Percentiles rank a stretch among this genome's conserved stretches.
phyloP scores from a whole-genome alignment of 2,329 filamentous ascomycete species.

The Fusarium solani-melongenae region DNA sequence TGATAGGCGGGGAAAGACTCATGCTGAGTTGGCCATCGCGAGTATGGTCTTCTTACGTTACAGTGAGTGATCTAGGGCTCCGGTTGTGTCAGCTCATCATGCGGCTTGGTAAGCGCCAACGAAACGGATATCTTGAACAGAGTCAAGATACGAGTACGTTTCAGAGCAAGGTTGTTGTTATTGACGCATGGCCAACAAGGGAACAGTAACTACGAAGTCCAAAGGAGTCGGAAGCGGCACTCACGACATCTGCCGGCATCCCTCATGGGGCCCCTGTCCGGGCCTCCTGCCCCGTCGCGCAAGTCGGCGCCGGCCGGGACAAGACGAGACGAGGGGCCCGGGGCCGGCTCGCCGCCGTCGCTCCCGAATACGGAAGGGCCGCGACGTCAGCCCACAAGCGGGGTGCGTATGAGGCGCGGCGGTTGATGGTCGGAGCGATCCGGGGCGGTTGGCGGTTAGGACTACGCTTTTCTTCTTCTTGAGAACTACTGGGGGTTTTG shows the following conservation, averaged over 20 bases:
- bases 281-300: slow-evolving; percentile 2
- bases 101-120: not conserved
- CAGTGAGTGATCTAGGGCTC: not conserved
- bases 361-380: slow-evolving; percentile 39
- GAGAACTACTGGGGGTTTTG: slow-evolving; percentile 1
- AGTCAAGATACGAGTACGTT: not conserved
- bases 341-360: slow-evolving; percentile 15
- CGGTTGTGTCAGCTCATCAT: not conserved
- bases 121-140: not conserved
- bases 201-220: not conserved
- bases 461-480: slow-evolving; percentile 27
- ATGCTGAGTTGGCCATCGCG: not conserved
- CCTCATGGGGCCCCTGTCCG: slow-evolving; percentile 14
- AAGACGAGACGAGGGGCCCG: slow-evolving; percentile 8
- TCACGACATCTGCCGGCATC: not conserved
- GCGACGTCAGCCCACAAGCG: slow-evolving; percentile 44
- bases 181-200: not conserved
- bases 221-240: not conserved
- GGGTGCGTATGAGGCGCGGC: slow-evolving; percentile 26
- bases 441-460: slow-evolving; percentile 24
- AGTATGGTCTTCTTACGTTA: not conserved
- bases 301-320: slow-evolving; percentile 28
- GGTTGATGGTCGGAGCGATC: slow-evolving; percentile 40
- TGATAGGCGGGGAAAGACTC: not conserved
- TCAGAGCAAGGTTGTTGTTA: not conserved